Base-by-base conservation (phyloP, 2,329 filamentous ascomycete species). In the Colletotrichum gloeosporioides region DNA sequence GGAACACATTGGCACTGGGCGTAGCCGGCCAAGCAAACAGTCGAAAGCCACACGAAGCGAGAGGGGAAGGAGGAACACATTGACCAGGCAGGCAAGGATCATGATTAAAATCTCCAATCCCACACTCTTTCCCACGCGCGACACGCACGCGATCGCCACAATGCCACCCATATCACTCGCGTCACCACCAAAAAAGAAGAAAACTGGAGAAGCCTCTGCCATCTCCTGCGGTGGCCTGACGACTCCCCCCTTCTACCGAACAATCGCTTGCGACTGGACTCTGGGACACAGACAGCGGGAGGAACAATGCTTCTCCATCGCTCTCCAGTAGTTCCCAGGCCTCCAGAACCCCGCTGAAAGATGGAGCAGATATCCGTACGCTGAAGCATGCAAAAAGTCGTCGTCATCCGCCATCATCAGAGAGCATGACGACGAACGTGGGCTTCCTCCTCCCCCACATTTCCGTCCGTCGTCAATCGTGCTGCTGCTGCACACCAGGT, bases 371-470 rank as follows among this genome's bases (percentile, higher is more conserved):
- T 53, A 53, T 22, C 10, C 44, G n/a, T 22, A 53, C 44, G 44
- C 44, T 53, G 44, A 53, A 53, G 44, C 44, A 22, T 53, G 44
- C 44, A 53, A 53, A 31, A n/a, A 66, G 49, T 71, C 53, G 68
- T 75, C 73, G 73, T 75, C 73, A 72, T 75, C 68, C 68, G 61
- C 36, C 69, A 67, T 72, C 69, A 67, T 59, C 29, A 68, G n/a
- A 31, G 34, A 22, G 68, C 61, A 71, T 44, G 61, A 36, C 71
- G 15, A 59, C 25, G 44, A 65, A 22, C 10, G 44, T n/a, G n/a
- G 44, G 6, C 44, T 53, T 34, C 29, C 59, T 22, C 34, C 27
- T 27, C 27, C 49, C 68, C 73, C 67, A 71, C 67, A 66, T 44
- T 65, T 75, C 66, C 59, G 66, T n/a, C n/a, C 39, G 55, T 67